Base-by-base conservation (phyloP, 2,329 filamentous ascomycete species). In the Aphanoascus verrucosus region DNA sequence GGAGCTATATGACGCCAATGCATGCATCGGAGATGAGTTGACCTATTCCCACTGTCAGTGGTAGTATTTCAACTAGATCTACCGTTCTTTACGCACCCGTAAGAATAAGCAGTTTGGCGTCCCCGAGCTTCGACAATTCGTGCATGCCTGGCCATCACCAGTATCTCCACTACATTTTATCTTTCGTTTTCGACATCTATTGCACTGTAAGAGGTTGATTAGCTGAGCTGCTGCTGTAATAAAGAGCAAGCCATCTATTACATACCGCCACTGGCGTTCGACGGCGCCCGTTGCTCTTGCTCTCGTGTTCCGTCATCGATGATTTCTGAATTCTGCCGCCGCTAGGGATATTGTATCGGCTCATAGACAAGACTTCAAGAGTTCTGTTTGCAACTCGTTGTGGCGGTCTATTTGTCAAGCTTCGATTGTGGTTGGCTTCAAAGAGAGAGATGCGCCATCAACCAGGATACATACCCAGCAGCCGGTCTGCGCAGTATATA, bases 101-200 rank as follows among this genome's bases (percentile, higher is more conserved):
- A 94, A 74, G 64, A 94, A 96, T 54, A 84, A 80, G 66, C 91
- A 96, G 5, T 77, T 63, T 2, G 60, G 66, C 49, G 72, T 73
- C 11, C 85, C 85, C 50, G 90, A 84, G 57, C 76, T 81, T 63
- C 82, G 85, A 74, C 91, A 97, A 67, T 90, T 94, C 9, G 78
- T 75, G 69, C 91, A 97, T n/a, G 84, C 82, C 38, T 75, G 72
- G n/a, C 85, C 85, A 63, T 84, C 81, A 32, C 85, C 86, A 34
- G 78, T 76, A 65, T 95, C 88, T 42, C 91, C 91, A 63, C 86
- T 94, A 72, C 91, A 97, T 61, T 88, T 85, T 62, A 97, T 97
- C 75, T 97, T 97, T 55, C 91, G 81, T 72, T 91, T 90, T 56
- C 91, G 82, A 70, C 91, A 97, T 60, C 91, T 82, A 35, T 82